Evolutionary conservation across 352 stramenopile species (phyloP), one percentile per base, ranked within the genome.

Genomic region (Pythium sukuiense): DNA sequence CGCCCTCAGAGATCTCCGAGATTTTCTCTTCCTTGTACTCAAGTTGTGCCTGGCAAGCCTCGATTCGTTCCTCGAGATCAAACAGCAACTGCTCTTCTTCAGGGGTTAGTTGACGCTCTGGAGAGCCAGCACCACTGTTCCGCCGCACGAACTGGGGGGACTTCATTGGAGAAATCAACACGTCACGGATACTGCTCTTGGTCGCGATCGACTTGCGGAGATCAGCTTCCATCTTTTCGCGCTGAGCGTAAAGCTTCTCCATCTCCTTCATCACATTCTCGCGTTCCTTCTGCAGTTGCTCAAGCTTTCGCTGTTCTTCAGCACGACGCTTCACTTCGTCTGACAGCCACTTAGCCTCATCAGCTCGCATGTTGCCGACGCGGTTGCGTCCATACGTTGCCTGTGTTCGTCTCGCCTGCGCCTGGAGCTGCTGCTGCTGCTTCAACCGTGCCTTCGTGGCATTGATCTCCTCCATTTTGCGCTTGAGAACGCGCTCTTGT

Each of bases 1-100:
- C 74, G 29, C 53, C 70, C 48, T 91, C 85, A 3, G 81, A 69
- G 35, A 94, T 92, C 46, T 93, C 86, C 1, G 85, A 93, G 18
- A 96, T 93, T 52, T 90, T 90, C 52, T 96, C 88, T 72, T 96
- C 85, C 68, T 96, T 96, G 73, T 95, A 96, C 64, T 96, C 86
- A 16, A 96, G 67, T 55, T 94, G 81, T 1, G 85, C 86, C 70
- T 96, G 88, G 45, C 86, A 94, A 1, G 81, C 85, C 60, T 96
- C 88, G 59, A 96, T 96, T 29, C 84, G 81, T 43, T 96, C 88
- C 64, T 94, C 88, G 52, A 96, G 76, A 55, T 96, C 88, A 45
- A 83, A 89, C 2, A 96, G 70, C 20, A 94, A 53, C 43, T 92
- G 83, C 53, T 94, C 85, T 62, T 96, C 87, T 63, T 90, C 85